Evolutionary conservation across 148 eudicot genomes (phyloP).

Genomic region (Diospyros kaki): DNA sequence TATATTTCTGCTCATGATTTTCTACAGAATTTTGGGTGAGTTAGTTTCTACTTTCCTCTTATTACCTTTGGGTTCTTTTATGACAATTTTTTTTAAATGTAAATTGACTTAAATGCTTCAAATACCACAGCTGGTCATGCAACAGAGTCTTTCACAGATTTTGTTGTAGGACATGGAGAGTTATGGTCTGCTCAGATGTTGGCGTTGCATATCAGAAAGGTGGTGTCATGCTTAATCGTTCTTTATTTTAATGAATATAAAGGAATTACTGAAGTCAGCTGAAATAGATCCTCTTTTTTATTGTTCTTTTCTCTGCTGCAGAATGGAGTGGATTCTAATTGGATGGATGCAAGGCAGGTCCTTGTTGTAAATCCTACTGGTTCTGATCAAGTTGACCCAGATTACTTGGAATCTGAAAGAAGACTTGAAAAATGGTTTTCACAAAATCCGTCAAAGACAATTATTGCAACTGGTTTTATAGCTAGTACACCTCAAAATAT

Average conservation of each 20-base stretch:
- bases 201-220: conserved; percentile 73
- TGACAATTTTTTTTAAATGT: neutral
- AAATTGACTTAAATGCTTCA: conserved; percentile 5
- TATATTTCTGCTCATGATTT: too few species aligned
- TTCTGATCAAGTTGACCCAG: conserved; percentile 95
- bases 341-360: conserved; percentile 98
- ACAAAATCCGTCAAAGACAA: conserved; percentile 55
- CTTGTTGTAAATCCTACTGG: conserved; percentile 77
- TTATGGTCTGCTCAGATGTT: conserved; percentile 97
- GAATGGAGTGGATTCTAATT: conserved; percentile 71
- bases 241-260: conserved; percentile 11
- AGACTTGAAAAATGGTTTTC: conserved; percentile 89
- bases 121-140: conserved; percentile 88
- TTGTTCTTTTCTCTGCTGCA: conserved; percentile 23
- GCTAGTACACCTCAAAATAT: conserved; percentile 88
- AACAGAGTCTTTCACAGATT: conserved; percentile 90
- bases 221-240: conserved; percentile 13
- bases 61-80: neutral
- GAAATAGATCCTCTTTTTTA: conserved; percentile 4
- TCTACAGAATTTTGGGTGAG: neutral
- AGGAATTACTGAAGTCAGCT: neutral
- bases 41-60: neutral
- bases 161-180: conserved; percentile 98
- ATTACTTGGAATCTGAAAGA: conserved; percentile 67
- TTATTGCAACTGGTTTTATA: conserved; percentile 96